Evolutionary conservation across 2,329 filamentous ascomycete genomes (phyloP), one percentile per base, ranked within the genome.

Genomic region (Lachnellula subtilissima): DNA sequence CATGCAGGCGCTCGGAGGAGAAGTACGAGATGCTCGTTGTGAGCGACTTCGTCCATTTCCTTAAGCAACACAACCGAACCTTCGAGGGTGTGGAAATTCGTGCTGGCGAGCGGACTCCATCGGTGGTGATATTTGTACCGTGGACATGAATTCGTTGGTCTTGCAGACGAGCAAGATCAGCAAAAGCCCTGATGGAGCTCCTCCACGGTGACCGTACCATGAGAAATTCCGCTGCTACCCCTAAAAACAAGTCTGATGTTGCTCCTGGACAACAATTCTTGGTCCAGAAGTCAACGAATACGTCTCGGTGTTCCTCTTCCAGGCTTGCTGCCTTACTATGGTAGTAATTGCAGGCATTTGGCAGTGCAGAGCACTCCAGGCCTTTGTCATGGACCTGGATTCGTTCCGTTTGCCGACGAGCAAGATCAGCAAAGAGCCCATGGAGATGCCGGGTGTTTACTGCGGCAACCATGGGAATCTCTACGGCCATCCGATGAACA

Each of bases 131-230:
- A 65, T 64, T 62, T 46, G 28, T 55, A 47, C 56, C 50, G 51
- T 50, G 46, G 57, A 52, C 48, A 45, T 50, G 45, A 37, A 55
- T 23, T 5, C 36, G 55, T 51, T 51, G 40, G 43, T 22, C 48
- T 72, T 91, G 94, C 70, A 92, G 91, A 61, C 94, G 94, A 28
- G 94, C 97, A 74, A 97, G 12, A 39, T 39, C 12, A 14, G 86
- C 75, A 93, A 88, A 67, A 97, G 99, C 75, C 99, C 99, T 71
- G 94, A 99, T 57, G 94, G 94, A 64, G 94, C 97, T 71, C 22
- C 22, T 22, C 22, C 22, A 22, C 22, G 2, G 22, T 22, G 22
- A 15, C 35, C 36, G 36, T 14, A 6, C 9, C 36, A 39, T 39
- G 36, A 39, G 36, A n/a, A 5, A 14, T 39, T 39, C 36, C 12